These are phyloP conservation scores for Vitis hybrid DNA, from an alignment of 177 flowering plant species.

Conservation along the genomic window DNA sequence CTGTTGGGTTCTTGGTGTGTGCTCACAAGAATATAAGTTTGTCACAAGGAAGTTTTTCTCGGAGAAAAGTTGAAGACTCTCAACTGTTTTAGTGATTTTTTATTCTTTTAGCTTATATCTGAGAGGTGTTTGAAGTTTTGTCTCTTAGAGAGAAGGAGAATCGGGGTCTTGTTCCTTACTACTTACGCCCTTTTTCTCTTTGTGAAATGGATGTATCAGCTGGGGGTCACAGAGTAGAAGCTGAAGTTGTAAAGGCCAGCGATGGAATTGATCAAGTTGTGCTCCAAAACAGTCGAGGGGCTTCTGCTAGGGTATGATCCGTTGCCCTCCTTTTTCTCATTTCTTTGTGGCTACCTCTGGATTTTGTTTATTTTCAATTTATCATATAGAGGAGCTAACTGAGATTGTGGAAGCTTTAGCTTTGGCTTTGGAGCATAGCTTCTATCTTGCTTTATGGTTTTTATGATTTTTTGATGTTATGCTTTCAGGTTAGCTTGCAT, in stretches of 20 bases:
- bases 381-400: too few species aligned
- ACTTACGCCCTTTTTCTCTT: constrained; percentile 4
- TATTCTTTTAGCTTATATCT: not conserved
- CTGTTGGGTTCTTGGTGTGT: constrained; percentile 23
- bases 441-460: not conserved
- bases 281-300: constrained; percentile 35
- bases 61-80: constrained; percentile 2
- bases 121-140: not conserved
- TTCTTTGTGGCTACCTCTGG: not conserved
- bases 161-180: not conserved
- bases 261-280: constrained; percentile 43
- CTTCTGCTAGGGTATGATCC: constrained; percentile 30
- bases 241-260: constrained; percentile 25
- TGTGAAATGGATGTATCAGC: constrained; percentile 26
- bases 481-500: constrained; percentile 42
- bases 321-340: not conserved
- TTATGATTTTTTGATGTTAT: not conserved
- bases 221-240: constrained; percentile 22
- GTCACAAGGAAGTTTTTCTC: constrained; percentile 19
- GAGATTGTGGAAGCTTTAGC: too few species aligned
- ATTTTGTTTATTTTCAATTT: too few species aligned
- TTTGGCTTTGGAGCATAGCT: not conserved
- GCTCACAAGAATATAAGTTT: constrained; percentile 19
- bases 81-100: constrained; percentile 8
- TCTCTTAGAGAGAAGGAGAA: constrained; percentile 9